Conservation (phyloP, 371 early-diverging fungal species). For the Syncephalastrum monosporum region DNA sequence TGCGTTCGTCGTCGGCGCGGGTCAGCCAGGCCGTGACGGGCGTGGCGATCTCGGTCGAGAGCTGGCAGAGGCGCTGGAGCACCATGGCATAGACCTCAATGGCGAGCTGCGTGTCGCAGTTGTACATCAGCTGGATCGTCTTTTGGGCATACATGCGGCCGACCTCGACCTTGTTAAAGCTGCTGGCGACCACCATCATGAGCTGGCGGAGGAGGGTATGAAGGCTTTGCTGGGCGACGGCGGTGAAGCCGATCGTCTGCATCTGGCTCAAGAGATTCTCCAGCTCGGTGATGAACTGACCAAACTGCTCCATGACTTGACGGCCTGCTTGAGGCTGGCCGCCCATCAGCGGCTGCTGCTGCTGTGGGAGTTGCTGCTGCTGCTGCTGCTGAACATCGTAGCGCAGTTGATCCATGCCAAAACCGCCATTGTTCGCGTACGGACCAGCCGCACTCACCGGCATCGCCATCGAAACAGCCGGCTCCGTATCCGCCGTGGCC, state of each 20-base stretch:
- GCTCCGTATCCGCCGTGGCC: slow-evolving; percentile 2
- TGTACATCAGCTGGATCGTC: slow-evolving; percentile 81
- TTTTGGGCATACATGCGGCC: slow-evolving; percentile 84
- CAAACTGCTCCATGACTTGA: slow-evolving; percentile 69
- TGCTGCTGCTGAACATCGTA: background rate
- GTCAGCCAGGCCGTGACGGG: slow-evolving; percentile 91
- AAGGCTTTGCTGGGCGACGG: slow-evolving; percentile 78
- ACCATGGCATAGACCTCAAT: slow-evolving; percentile 83
- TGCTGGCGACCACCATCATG: slow-evolving; percentile 58
- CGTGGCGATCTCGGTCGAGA: slow-evolving; percentile 71
- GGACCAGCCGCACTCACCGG: slow-evolving; percentile 11
- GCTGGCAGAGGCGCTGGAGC: slow-evolving; percentile 78
- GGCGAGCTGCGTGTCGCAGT: slow-evolving; percentile 68
- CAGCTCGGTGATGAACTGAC: slow-evolving; percentile 70
- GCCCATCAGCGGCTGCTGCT: background rate
- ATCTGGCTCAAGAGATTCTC: slow-evolving; percentile 67
- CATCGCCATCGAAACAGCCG: background rate
- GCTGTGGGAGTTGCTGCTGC: slow-evolving; percentile 9
- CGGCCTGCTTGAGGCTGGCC: slow-evolving; percentile 28
- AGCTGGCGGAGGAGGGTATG: slow-evolving; percentile 73
- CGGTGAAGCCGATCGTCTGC: slow-evolving; percentile 57
- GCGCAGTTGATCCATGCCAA: slow-evolving; percentile 1
- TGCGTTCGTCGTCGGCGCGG: slow-evolving; percentile 94
- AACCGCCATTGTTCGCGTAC: background rate
- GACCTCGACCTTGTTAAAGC: slow-evolving; percentile 75